Evolutionary conservation across 2,329 filamentous ascomycete species (phyloP), one percentile per base, ranked within the genome.

Genomic region (Apiospora aurea): DNA sequence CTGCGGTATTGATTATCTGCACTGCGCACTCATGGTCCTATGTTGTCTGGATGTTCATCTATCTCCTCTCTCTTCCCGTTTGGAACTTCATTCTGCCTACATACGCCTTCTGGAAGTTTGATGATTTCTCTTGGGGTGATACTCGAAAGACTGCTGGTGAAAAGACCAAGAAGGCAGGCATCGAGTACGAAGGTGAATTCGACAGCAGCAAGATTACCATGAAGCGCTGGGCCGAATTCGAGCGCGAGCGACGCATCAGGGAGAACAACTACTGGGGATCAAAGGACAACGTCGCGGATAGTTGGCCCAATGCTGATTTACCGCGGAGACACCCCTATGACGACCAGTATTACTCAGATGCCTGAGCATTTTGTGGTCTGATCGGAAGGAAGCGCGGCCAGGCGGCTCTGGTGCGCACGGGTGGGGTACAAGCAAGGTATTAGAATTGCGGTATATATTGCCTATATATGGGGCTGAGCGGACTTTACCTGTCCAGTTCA

Each of bases 71-170:
- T 0, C 90, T 99, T 1, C 97, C 97, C 0, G 89, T 99, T 72
- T 99, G 96, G 96, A 99, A 99, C 83, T 97, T 99, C 81, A 88
- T 99, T 49, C 90, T 99, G 11, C 96, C 96, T 0, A 90, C 90
- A 10, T 99, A 99, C 81, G 93, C 96, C 3, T 99, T 96, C 87
- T 99, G 96, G 96, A 98, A 99, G 85, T 99, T 99, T 81, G 96
- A 99, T 81, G 96, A 99, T 85, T 99, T 99, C 87, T 97, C 94
- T 72, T 99, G 96, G 96, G 96, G 96, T 79, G 97, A 99, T 75
- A 99, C 96, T 71, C 91, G 96, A 74, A 97, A 98, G 89, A 97
- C 96, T 53, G 94, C 92, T 0, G 95, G 95, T 41, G 96, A 97
- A 80, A 94, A 93, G 85, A 92, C 90, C 18, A 95, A 96, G 86